phyloP scores from a whole-genome alignment of 2,329 filamentous ascomycete species.

The Lecanicillium sp. region DNA sequence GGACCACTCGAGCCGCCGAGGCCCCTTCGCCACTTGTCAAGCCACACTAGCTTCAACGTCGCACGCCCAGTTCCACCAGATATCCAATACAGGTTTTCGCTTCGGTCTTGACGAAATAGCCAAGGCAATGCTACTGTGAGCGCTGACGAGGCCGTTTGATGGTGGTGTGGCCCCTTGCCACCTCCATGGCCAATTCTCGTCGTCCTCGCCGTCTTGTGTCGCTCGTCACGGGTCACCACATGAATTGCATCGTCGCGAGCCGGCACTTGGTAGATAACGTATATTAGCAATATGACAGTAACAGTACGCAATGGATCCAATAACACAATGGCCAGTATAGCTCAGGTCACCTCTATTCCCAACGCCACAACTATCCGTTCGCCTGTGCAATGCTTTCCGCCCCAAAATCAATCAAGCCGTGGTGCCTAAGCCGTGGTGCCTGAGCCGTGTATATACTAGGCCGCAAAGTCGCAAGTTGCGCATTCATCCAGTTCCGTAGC shows the following conservation, averaged over 20 bases:
- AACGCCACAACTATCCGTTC: not conserved
- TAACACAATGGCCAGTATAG: too few relatives aligned
- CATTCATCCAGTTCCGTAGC: too few relatives aligned
- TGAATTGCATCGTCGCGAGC: not conserved
- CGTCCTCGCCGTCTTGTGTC: not conserved
- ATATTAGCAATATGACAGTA: too few relatives aligned
- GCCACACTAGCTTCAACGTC: constrained; percentile 8
- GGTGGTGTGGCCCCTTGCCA: too few relatives aligned
- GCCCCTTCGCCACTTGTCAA: not conserved
- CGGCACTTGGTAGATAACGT: too few relatives aligned
- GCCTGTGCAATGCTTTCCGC: constrained; percentile 3
- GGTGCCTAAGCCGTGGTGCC: not conserved
- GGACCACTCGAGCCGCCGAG: not conserved
- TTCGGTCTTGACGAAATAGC: too few relatives aligned
- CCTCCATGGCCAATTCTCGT: constrained; percentile 1
- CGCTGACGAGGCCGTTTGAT: too few relatives aligned
- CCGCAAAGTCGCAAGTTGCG: too few relatives aligned
- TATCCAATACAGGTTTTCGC: too few relatives aligned
- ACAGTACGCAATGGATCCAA: too few relatives aligned
- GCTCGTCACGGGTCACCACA: not conserved
- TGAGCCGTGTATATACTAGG: too few relatives aligned
- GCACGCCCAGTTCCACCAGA: not conserved
- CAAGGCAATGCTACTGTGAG: too few relatives aligned
- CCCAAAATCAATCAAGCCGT: constrained; percentile 4
- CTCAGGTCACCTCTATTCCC: not conserved